Conservation (phyloP, 164 flowering plant species). For the Echeveria elegans region DNA sequence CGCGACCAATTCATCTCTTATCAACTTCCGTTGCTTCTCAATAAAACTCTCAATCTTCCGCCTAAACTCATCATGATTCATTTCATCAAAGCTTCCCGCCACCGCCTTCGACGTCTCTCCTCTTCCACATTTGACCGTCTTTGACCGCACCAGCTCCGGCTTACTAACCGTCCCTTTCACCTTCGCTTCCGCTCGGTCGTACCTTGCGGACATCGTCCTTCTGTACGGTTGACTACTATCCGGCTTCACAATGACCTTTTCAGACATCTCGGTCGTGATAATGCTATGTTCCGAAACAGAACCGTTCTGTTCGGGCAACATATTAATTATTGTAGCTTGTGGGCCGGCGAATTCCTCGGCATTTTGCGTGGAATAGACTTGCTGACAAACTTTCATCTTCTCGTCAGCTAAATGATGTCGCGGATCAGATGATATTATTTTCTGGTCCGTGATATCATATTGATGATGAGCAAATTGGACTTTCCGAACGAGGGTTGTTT, state of each 20-base stretch:
- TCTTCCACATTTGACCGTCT: neutral
- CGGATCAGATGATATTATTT: neutral
- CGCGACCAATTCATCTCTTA: neutral
- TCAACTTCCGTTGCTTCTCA: neutral
- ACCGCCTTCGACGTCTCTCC: neutral
- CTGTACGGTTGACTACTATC: neutral
- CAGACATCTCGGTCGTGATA: neutral
- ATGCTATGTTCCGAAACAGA: neutral
- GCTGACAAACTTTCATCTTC: neutral
- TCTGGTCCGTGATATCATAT: neutral
- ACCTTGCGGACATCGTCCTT: neutral
- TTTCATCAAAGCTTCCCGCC: neutral
- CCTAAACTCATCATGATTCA: neutral
- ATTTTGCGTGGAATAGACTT: too few relatives aligned
- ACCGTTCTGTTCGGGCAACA: neutral
- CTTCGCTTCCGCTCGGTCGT: neutral
- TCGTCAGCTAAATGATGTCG: neutral
- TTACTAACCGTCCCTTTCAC: neutral
- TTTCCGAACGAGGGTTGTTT: neutral
- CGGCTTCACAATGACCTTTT: neutral
- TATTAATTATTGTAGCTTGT: too few relatives aligned
- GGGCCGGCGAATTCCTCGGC: neutral
- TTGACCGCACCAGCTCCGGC: neutral
- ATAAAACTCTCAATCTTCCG: neutral
- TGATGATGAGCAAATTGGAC: neutral